Evolutionary conservation across 2,329 filamentous ascomycete genomes (phyloP), one percentile per base, ranked within the genome.

Genomic region (Bertia moriformis): DNA sequence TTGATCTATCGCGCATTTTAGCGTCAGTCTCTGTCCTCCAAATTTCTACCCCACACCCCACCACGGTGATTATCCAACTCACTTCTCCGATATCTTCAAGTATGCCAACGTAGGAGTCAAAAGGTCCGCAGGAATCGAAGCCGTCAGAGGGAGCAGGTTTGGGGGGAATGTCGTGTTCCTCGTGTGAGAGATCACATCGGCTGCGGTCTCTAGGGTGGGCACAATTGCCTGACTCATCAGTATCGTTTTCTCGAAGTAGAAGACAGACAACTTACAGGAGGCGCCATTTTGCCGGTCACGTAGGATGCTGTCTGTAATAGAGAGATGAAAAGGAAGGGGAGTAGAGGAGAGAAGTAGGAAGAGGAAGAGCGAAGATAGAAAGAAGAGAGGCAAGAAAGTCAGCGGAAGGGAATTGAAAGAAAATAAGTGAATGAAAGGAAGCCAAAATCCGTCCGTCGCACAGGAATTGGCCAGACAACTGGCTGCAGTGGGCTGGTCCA

Each of bases 221-320:
- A 35, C 32, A 12, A 17, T 35, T 7, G 32, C 15, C 32, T 35
- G 32, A 35, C 10, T 35, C 32, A 35, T 18, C 32, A 7, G n/a
- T n/a, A n/a, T n/a, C n/a, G n/a, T n/a, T n/a, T n/a, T n/a, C n/a
- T n/a, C n/a, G n/a, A n/a, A 35, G 32, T 7, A 35, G 32, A 10
- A 35, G 17, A 17, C 10, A 35, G 15, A 10, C 32, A 35, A 35
- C 32, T 35, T 18, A 35, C 32, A 10, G 7, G 15, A 7, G 32
- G 32, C 32, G 32, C 32, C 32, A 35, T 35, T 35, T 15, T 35
- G n/a, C n/a, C n/a, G n/a, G n/a, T n/a, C n/a, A n/a, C n/a, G n/a
- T n/a, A n/a, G n/a, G n/a, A n/a, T n/a, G n/a, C n/a, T n/a, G n/a
- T n/a, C n/a, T n/a, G n/a, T n/a, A n/a, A n/a, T n/a, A n/a, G n/a